Percentiles rank a stretch among this genome's conserved stretches.
Evolutionary conservation across 768 basidiomycete species (phyloP).

Genomic region (Auriscalpium microsporum): DNA sequence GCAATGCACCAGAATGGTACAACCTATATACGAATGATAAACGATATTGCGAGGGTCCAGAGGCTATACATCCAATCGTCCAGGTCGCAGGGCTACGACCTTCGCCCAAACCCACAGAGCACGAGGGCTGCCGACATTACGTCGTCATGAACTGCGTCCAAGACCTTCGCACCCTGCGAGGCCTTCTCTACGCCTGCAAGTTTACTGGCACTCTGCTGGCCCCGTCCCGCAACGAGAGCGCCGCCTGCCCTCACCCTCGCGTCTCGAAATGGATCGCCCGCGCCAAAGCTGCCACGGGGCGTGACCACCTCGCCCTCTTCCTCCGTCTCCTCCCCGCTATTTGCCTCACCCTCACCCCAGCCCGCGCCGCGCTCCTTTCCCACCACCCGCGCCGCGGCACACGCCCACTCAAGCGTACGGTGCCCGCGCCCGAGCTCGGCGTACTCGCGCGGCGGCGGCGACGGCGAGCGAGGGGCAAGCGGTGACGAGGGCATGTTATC

Average conservation of each 20-base stretch:
- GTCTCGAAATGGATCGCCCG: constrained; percentile 3
- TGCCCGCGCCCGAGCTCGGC: constrained; percentile 19
- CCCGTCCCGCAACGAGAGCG: not conserved
- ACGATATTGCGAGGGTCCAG: not conserved
- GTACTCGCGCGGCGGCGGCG: constrained; percentile 20
- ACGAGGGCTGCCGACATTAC: constrained; percentile 65
- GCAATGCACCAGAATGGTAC: not conserved
- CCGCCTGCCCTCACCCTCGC: not conserved
- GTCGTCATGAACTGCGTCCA: constrained; percentile 38
- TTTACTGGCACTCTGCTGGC: not conserved
- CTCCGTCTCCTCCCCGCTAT: constrained; percentile 48
- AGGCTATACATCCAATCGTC: not conserved
- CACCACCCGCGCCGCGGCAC: constrained; percentile 28
- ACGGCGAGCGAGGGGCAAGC: constrained; percentile 10
- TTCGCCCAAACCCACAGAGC: constrained; percentile 46
- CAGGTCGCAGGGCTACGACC: not conserved
- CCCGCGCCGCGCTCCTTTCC: constrained; percentile 31
- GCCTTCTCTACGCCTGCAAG: not conserved
- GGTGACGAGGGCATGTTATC: constrained; percentile 13
- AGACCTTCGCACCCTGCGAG: not conserved
- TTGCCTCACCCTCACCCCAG: constrained; percentile 15
- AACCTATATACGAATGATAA: not conserved
- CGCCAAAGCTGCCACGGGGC: constrained; percentile 30
- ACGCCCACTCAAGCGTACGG: constrained; percentile 31
- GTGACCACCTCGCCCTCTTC: constrained; percentile 61